These are phyloP conservation scores for Saccharomycopsis malanga DNA, from an alignment of 805 yeast species.

Conservation along the genomic window DNA sequence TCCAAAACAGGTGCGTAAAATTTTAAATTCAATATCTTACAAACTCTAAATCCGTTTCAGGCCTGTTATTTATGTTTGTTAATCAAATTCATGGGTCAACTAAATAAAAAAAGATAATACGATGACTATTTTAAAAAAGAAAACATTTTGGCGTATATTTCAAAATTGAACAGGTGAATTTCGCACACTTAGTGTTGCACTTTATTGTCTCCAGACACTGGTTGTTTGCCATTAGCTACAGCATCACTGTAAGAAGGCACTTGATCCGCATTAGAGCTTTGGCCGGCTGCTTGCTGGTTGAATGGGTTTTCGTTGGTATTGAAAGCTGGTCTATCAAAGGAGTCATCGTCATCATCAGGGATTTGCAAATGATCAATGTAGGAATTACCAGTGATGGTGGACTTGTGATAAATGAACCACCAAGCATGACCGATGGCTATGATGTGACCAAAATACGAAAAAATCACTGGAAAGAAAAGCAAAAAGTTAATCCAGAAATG, in stretches of 20 bases:
- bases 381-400: conserved; percentile 13
- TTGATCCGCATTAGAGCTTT: not conserved
- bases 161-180: too few species aligned
- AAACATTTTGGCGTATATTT: too few species aligned
- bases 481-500: conserved; percentile 21
- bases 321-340: conserved; percentile 1
- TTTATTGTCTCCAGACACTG: conserved; percentile 4
- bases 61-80: too few species aligned
- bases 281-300: not conserved
- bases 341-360: conserved; percentile 14
- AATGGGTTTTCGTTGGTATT: conserved; percentile 2
- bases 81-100: too few species aligned
- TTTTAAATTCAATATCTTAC: too few species aligned
- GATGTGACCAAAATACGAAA: conserved; percentile 19
- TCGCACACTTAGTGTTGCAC: conserved; percentile 8
- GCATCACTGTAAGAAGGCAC: conserved; percentile 16
- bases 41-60: too few species aligned
- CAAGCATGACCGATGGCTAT: conserved; percentile 23
- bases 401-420: conserved; percentile 21
- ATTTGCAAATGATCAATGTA: conserved; percentile 18
- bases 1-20: too few species aligned
- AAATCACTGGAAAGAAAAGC: conserved; percentile 18
- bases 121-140: too few species aligned
- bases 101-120: too few species aligned
- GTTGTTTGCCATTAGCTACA: conserved; percentile 8